These are phyloP conservation scores for Trichoderma aggressivum DNA, from an alignment of 2,329 filamentous ascomycete genomes.

Conservation along the genomic window DNA sequence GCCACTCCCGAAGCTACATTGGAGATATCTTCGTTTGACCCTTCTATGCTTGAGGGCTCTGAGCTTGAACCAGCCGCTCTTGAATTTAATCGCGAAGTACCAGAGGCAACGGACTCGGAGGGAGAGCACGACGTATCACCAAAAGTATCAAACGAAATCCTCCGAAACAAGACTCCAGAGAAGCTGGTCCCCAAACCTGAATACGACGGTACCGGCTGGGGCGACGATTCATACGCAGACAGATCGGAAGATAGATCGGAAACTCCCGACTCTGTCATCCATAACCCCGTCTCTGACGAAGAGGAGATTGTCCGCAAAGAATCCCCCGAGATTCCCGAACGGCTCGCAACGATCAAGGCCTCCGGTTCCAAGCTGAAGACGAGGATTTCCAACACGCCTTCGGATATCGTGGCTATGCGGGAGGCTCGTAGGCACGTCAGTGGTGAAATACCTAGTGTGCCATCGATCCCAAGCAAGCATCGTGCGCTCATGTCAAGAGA, in stretches of 20 bases:
- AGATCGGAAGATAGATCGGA: slow-evolving; percentile 54
- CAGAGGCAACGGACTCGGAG: neutral
- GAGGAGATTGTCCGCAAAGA: slow-evolving; percentile 43
- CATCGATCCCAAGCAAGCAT: slow-evolving; percentile 60
- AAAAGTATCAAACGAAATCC: slow-evolving; percentile 20
- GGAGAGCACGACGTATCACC: neutral
- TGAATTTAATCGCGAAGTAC: neutral
- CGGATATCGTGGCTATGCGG: slow-evolving; percentile 80
- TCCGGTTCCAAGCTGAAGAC: slow-evolving; percentile 85
- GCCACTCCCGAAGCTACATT: neutral
- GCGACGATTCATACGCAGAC: slow-evolving; percentile 47
- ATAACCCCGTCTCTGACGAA: slow-evolving; percentile 60
- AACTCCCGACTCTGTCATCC: slow-evolving; percentile 88
- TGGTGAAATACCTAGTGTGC: slow-evolving; percentile 61
- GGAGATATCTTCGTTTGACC: neutral
- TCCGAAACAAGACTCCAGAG: slow-evolving; percentile 47
- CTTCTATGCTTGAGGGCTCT: neutral
- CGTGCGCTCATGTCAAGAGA: slow-evolving; percentile 53
- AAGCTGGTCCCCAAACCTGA: slow-evolving; percentile 53
- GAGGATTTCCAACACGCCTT: slow-evolving; percentile 79
- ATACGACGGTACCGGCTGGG: slow-evolving; percentile 62
- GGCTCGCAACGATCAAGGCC: slow-evolving; percentile 83
- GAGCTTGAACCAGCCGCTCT: neutral
- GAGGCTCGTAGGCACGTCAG: slow-evolving; percentile 83
- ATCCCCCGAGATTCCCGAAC: slow-evolving; percentile 71